These are phyloP conservation scores for Colletotrichum lupini DNA, from an alignment of 2,329 filamentous ascomycete genomes.

Conservation along the genomic window DNA sequence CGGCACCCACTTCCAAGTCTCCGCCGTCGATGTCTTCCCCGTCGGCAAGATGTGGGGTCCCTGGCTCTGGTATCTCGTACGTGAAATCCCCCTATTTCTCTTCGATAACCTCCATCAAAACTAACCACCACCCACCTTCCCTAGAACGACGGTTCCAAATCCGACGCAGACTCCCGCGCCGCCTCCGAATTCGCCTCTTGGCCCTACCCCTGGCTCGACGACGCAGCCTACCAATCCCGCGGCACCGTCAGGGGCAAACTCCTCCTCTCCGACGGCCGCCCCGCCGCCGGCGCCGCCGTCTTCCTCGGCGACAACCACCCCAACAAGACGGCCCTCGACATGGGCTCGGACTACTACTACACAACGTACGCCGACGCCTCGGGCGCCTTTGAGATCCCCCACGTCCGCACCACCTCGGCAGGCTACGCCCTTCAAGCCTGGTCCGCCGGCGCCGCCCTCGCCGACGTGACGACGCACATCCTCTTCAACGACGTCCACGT, in stretches of 20 bases:
- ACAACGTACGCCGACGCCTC: constrained; percentile 54
- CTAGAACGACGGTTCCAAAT: constrained; percentile 57
- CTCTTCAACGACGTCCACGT: constrained; percentile 53
- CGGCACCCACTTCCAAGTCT: constrained; percentile 58
- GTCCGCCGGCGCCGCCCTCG: constrained; percentile 56
- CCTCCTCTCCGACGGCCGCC: constrained; percentile 57
- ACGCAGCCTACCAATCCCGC: constrained; percentile 59
- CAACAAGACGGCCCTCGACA: constrained; percentile 56
- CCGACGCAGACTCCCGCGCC: constrained; percentile 52
- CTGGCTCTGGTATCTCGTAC: constrained; percentile 45
- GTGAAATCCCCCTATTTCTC: background rate
- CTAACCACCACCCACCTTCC: background rate
- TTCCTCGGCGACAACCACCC: constrained; percentile 44
- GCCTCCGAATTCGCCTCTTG: constrained; percentile 54
- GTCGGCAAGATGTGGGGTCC: constrained; percentile 56
- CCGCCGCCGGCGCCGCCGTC: constrained; percentile 55
- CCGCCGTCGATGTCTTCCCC: constrained; percentile 47
- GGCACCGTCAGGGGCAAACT: constrained; percentile 57
- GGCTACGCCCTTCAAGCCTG: constrained; percentile 61
- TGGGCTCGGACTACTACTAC: constrained; percentile 62
- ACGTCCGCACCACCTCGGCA: constrained; percentile 54
- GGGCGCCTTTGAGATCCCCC: constrained; percentile 54
- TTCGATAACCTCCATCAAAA: background rate
- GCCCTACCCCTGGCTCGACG: constrained; percentile 61
- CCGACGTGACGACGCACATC: constrained; percentile 57